Conservation (phyloP, 129 eudicot genomes). For the Centella asiatica region DNA sequence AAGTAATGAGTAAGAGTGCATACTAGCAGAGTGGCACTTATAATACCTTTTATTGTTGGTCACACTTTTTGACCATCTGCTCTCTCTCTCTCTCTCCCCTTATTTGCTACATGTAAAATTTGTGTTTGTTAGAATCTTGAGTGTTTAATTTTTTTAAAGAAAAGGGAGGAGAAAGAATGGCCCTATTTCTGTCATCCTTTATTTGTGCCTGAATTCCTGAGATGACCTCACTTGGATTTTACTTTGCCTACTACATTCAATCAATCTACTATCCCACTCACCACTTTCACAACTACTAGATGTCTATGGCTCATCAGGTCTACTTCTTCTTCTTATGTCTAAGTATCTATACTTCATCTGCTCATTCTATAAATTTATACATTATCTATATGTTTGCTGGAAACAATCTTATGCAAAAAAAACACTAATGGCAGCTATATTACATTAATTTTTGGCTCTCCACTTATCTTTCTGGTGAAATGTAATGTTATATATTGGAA, state of each 20-base stretch:
- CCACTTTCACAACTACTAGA: constrained; percentile 8
- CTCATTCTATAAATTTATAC: not conserved
- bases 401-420: no score
- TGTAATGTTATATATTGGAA: no score
- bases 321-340: not conserved
- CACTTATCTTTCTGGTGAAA: no score
- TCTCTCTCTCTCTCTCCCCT: not conserved
- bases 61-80: constrained; percentile 12
- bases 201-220: constrained; percentile 2
- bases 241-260: constrained; percentile 18
- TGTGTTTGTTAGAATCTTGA: no score
- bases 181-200: not conserved
- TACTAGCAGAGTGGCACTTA: no score
- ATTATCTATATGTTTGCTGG: no score
- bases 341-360: not conserved
- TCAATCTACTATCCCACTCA: constrained; percentile 16
- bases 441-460: no score
- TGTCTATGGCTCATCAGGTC: constrained; percentile 51
- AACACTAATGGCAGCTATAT: no score
- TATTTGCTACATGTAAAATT: no score
- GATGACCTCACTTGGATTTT: constrained; percentile 3
- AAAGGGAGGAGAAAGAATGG: not conserved
- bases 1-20: constrained; percentile 3
- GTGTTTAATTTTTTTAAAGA: not conserved
- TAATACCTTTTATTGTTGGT: constrained; percentile 16